Evolutionary conservation across 1,139 yeast species (phyloP), one percentile per base, ranked within the genome.

Genomic region (Pichia sp.): DNA sequence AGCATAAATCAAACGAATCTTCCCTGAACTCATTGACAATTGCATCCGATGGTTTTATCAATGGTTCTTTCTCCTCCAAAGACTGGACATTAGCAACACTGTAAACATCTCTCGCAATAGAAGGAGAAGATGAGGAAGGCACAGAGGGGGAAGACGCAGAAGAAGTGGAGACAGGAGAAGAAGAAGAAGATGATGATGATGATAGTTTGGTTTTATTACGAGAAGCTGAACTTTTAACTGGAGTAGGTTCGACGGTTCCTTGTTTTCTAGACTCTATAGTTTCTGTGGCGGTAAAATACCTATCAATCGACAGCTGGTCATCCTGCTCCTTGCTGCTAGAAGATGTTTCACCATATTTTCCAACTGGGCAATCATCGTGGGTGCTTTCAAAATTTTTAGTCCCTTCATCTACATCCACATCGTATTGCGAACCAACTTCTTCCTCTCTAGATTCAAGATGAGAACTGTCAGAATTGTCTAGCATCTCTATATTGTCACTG

Each of bases 21-120:
- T 70, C 66, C 34, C 74, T 71, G 95, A 96, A 89, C 60, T 87
- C 87, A 64, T 95, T 83, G 8, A 88, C 77, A 26, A 89, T 69
- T 1, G 85, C 50, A 16, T 31, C 36, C 10, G n/a, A 16, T 7
- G 55, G 44, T 22, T 46, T 31, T 28, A 52, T 19, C 9, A 52
- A 43, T 2, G 31, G 25, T 16, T 31, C 22, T 6, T 12, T 21
- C 25, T 26, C 41, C 6, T 43, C 12, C 4, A n/a, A 12, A 6
- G 21, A 10, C 12, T 9, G 28, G 28, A n/a, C 37, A 12, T 12
- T 23, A 4, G 26, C 9, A 19, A 22, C 18, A 19, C 25, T 41
- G 16, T 9, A 13, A 4, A 13, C 25, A 13, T 44, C 30, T 5
- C 16, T 45, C 8, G 48, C 22, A n/a, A 30, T 8, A 6, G 41